Base-by-base conservation (phyloP, 805 yeast genomes). In the Cyberlindnera saturnus region DNA sequence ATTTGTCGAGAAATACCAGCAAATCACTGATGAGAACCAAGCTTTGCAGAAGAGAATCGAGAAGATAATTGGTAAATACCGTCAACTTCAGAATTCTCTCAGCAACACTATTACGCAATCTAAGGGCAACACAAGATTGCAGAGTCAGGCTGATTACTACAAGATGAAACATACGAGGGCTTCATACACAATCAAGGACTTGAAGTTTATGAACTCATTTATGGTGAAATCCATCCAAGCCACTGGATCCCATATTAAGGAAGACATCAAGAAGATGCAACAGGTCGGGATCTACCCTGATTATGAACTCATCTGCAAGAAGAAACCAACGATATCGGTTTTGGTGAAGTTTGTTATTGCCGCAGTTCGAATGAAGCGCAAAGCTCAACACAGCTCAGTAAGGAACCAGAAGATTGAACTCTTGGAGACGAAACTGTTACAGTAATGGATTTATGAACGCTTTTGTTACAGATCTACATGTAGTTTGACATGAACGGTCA, bases 151-250 rank as follows among this genome's bases (percentile, higher is more conserved):
- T 47, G 69, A 69, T 30, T 66, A 72, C 43, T 73, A 69, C 56
- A 69, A 63, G 49, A 70, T 77, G 41, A 74, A 70, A 50, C 60
- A 75, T 38, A 68, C 69, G 37, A 79, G 77, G 44, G 56, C 69
- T 41, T 62, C 66, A 39, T 61, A 64, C 35, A 45, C 52, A 35
- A 56, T 59, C 18, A 53, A 60, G 9, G 73, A 68, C 48, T 57
- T 69, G 44, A 62, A 54, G 45, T 69, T 60, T 47, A 56, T 59
- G 48, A 56, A 63, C 40, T 50, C 57, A 7, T 67, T 63, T 45
- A 53, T 65, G 52, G 46, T 52, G 35, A 48, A 50, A 36, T 57
- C 66, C 19, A 49, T 65, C 28, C 53, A 54, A 30, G 49, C 53
- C 9, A 59, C 52, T 13, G 59, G 52, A 34, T 44, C 41, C n/a